phyloP scores from a whole-genome alignment of 1,139 yeast species.

The Hyphopichia wangnamkhiaoensis region DNA sequence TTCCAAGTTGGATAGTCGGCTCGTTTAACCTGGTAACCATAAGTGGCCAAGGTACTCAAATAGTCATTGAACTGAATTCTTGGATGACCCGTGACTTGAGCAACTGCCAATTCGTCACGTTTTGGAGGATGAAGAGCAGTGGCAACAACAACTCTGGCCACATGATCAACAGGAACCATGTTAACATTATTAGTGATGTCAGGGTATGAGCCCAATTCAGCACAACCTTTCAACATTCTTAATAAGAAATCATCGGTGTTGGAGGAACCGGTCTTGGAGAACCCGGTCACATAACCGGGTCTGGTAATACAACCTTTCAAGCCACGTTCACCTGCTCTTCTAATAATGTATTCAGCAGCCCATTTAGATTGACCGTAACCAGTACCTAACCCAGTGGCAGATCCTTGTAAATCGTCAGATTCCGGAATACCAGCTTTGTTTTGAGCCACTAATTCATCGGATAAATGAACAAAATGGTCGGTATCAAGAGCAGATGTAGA shows the following conservation, averaged over 20 bases:
- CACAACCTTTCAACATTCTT: slow-evolving; percentile 92
- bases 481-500: slow-evolving; percentile 93
- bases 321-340: slow-evolving; percentile 86
- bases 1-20: slow-evolving; percentile 82
- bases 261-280: slow-evolving; percentile 76
- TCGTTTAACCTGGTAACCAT: slow-evolving; percentile 68
- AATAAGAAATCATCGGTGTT: slow-evolving; percentile 95
- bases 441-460: slow-evolving; percentile 64
- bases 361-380: slow-evolving; percentile 98
- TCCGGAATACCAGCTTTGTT: slow-evolving; percentile 80
- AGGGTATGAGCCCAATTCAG: slow-evolving; percentile 83
- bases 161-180: slow-evolving; percentile 98
- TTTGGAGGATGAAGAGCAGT: slow-evolving; percentile 77
- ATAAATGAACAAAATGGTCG: slow-evolving; percentile 71
- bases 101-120: slow-evolving; percentile 58
- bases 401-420: slow-evolving; percentile 78
- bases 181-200: slow-evolving; percentile 85
- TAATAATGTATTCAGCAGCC: slow-evolving; percentile 89
- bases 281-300: slow-evolving; percentile 96
- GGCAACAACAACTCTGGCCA: slow-evolving; percentile 87
- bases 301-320: slow-evolving; percentile 86
- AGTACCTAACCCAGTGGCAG: slow-evolving; percentile 76
- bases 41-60: slow-evolving; percentile 60
- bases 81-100: slow-evolving; percentile 98
- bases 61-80: slow-evolving; percentile 78